Percentiles rank a stretch among this genome's conserved stretches.
phyloP scores from a whole-genome alignment of 2,329 filamentous ascomycete species.

The Fusarium setosum region DNA sequence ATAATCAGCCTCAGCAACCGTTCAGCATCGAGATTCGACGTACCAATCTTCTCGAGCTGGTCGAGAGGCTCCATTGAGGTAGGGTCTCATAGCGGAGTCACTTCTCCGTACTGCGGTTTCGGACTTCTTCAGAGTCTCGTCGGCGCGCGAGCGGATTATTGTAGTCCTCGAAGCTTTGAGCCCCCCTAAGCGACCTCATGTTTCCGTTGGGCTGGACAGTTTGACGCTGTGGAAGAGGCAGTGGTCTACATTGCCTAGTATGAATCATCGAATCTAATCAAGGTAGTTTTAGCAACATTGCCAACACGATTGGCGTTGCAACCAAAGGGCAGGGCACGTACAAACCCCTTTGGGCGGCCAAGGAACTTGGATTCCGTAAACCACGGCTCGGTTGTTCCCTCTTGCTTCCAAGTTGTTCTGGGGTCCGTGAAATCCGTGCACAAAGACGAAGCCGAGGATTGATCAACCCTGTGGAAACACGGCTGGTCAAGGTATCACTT shows the following conservation, averaged over 20 bases:
- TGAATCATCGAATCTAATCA: too few species aligned
- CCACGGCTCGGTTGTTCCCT: slow-evolving; percentile 27
- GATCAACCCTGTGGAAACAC: background rate
- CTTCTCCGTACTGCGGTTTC: slow-evolving; percentile 1
- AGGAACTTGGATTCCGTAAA: slow-evolving; percentile 30
- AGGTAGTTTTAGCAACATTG: slow-evolving; percentile 31
- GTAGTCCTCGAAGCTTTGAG: slow-evolving; percentile 15
- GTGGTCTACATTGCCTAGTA: background rate
- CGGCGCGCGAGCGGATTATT: slow-evolving; percentile 25
- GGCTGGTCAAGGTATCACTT: background rate
- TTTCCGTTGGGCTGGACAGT: slow-evolving; percentile 2
- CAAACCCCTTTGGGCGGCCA: slow-evolving; percentile 14
- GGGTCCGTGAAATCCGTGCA: slow-evolving; percentile 33
- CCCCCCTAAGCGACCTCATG: slow-evolving; percentile 11
- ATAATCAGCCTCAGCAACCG: background rate
- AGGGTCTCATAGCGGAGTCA: slow-evolving; percentile 6
- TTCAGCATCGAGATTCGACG: background rate
- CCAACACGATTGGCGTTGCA: slow-evolving; percentile 37
- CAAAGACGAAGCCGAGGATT: slow-evolving; percentile 19
- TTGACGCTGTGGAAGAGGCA: background rate
- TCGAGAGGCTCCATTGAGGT: slow-evolving; percentile 17
- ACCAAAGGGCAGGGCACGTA: slow-evolving; percentile 33
- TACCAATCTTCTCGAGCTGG: slow-evolving; percentile 22
- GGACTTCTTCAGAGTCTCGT: slow-evolving; percentile 21
- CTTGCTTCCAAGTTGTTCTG: slow-evolving; percentile 26